phyloP scores from a whole-genome alignment of 2,329 filamentous ascomycete species.

The Lecanosticta acicola region DNA sequence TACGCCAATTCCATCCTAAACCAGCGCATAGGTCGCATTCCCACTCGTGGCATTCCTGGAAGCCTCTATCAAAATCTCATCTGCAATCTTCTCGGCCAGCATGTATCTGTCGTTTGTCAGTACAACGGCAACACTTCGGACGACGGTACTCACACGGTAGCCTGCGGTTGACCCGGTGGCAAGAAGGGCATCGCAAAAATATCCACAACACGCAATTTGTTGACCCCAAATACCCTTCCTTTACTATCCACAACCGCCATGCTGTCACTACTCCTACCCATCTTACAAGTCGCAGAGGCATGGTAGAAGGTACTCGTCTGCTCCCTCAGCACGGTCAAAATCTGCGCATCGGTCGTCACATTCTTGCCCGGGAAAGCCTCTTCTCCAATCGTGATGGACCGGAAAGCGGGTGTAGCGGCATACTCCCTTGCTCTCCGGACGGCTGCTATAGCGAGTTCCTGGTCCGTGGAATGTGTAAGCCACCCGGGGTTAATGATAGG shows the following conservation, averaged over 20 bases:
- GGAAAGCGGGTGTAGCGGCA: slow-evolving; percentile 51
- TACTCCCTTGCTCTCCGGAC: slow-evolving; percentile 31
- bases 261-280: slow-evolving; percentile 46
- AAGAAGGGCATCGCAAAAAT: slow-evolving; percentile 50
- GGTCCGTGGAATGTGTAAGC: slow-evolving; percentile 32
- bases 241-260: slow-evolving; percentile 51
- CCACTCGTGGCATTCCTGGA: too few relatives aligned
- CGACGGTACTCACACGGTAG: slow-evolving; percentile 6
- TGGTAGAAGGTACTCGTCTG: slow-evolving; percentile 48
- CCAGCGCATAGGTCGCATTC: too few relatives aligned
- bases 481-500: slow-evolving; percentile 35
- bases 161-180: slow-evolving; percentile 42
- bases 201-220: slow-evolving; percentile 51
- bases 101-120: slow-evolving; percentile 14
- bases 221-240: slow-evolving; percentile 49
- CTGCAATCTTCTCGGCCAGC: slow-evolving; percentile 32
- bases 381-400: slow-evolving; percentile 55
- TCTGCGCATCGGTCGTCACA: slow-evolving; percentile 42
- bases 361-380: slow-evolving; percentile 52
- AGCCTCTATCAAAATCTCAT: slow-evolving; percentile 22
- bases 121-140: neutral
- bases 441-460: slow-evolving; percentile 29
- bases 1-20: too few relatives aligned
- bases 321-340: slow-evolving; percentile 53
- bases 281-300: slow-evolving; percentile 52